Evolutionary conservation across 2,329 filamentous ascomycete genomes (phyloP).

Genomic region (Pseudogymnoascus sp.): DNA sequence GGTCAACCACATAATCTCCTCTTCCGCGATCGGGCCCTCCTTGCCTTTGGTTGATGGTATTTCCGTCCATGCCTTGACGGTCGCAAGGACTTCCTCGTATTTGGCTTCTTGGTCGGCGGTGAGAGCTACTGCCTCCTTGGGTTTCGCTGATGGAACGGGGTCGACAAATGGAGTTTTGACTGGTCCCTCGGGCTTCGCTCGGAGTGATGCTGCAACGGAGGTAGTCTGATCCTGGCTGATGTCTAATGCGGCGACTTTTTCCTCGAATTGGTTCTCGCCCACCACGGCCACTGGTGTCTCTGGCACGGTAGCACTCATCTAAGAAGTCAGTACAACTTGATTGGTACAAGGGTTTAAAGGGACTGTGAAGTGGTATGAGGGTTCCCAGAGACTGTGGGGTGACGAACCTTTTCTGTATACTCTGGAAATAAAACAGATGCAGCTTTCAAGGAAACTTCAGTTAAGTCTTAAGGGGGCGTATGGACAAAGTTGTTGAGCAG

Average conservation of each 20-base stretch:
- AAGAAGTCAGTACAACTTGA: neutral
- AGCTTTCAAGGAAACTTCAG: neutral
- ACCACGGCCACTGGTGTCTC: neutral
- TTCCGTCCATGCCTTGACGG: conserved; percentile 63
- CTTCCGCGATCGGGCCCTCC: conserved; percentile 62
- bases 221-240: neutral
- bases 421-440: neutral
- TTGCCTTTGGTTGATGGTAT: conserved; percentile 55
- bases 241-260: conserved; percentile 7
- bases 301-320: neutral
- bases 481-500: neutral
- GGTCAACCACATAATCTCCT: conserved; percentile 84
- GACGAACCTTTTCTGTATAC: neutral
- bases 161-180: conserved; percentile 33
- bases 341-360: neutral
- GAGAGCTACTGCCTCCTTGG: conserved; percentile 43
- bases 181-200: conserved; percentile 29
- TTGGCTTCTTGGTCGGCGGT: conserved; percentile 73
- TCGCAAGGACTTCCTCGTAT: conserved; percentile 68
- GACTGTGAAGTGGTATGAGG: neutral
- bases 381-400: neutral
- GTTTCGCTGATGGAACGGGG: conserved; percentile 39
- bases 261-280: conserved; percentile 3
- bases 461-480: neutral
- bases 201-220: conserved; percentile 17